phyloP scores from a whole-genome alignment of 2,329 filamentous ascomycete species.

The Atkinsonella hypoxylon region DNA sequence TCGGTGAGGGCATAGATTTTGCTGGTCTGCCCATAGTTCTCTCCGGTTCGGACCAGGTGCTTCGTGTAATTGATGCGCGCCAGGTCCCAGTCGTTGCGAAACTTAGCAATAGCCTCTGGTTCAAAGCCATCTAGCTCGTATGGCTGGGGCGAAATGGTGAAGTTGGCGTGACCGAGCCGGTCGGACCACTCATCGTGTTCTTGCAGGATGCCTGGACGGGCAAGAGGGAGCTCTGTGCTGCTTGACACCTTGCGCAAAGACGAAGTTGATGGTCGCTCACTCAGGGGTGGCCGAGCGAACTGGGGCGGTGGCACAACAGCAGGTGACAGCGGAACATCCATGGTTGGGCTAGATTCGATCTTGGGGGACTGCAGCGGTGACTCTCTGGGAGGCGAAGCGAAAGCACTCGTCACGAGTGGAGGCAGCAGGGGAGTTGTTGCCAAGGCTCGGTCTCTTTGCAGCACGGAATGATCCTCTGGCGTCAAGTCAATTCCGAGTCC shows the following conservation, averaged over 20 bases:
- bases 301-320: conserved; percentile 33
- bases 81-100: conserved; percentile 70
- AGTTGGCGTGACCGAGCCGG: conserved; percentile 84
- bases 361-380: conserved; percentile 81
- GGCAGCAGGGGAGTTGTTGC: conserved; percentile 78
- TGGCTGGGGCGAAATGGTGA: conserved; percentile 72
- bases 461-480: conserved; percentile 31
- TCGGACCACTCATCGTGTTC: conserved; percentile 73
- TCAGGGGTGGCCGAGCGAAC: conserved; percentile 49
- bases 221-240: conserved; percentile 42
- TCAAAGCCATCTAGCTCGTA: conserved; percentile 57
- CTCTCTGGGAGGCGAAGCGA: conserved; percentile 45
- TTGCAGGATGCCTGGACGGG: conserved; percentile 53
- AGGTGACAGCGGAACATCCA: conserved; percentile 6
- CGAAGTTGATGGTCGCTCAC: conserved; percentile 62
- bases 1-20: conserved; percentile 79
- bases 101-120: conserved; percentile 42
- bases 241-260: conserved; percentile 57
- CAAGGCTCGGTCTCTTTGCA: conserved; percentile 45
- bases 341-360: conserved; percentile 13
- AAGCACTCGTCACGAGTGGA: conserved; percentile 56
- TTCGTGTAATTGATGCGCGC: conserved; percentile 81
- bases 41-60: conserved; percentile 74
- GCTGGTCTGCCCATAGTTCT: conserved; percentile 83
- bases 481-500: conserved; percentile 15